Conservation (phyloP, 495 filamentous ascomycete genomes). For the Aspergillus diversus region DNA sequence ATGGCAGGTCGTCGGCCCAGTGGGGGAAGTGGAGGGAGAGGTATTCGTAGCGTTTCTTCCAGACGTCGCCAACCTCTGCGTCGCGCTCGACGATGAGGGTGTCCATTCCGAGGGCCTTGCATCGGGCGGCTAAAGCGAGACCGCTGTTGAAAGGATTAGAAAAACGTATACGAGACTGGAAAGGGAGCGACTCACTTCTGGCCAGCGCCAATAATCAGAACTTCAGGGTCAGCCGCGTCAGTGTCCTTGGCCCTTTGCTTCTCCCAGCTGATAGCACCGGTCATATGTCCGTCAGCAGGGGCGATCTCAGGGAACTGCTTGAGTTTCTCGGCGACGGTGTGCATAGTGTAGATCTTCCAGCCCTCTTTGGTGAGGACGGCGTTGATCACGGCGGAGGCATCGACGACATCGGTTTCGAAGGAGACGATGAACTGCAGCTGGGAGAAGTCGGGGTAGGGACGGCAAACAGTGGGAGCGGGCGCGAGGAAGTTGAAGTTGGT, state of each 20-base stretch:
- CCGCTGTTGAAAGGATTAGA: no score
- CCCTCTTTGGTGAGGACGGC: conserved; percentile 27
- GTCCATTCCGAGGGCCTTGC: conserved; percentile 63
- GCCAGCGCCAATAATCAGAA: conserved; percentile 30
- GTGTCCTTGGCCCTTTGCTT: conserved; percentile 26
- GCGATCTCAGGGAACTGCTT: conserved; percentile 26
- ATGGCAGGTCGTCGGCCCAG: conserved; percentile 69
- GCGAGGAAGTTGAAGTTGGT: conserved; percentile 27
- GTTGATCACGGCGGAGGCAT: conserved; percentile 32
- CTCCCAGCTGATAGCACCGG: conserved; percentile 30
- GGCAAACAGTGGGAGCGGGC: conserved; percentile 26
- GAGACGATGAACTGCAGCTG: conserved; percentile 30
- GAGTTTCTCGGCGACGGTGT: conserved; percentile 29
- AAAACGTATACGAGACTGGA: no score
- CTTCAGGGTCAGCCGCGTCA: conserved; percentile 29
- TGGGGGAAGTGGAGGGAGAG: conserved; percentile 68
- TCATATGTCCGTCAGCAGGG: conserved; percentile 30
- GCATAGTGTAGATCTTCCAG: conserved; percentile 31
- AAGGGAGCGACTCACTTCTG: conserved; percentile 27
- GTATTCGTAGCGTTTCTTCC: conserved; percentile 60
- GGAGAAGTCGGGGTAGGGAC: conserved; percentile 29
- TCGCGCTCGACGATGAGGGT: conserved; percentile 65
- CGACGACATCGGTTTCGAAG: conserved; percentile 30
- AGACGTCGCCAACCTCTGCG: conserved; percentile 66
- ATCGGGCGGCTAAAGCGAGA: conserved; percentile 55